These are phyloP conservation scores for Castanea mollissima DNA, from an alignment of 306 rosid genomes.

Conservation along the genomic window DNA sequence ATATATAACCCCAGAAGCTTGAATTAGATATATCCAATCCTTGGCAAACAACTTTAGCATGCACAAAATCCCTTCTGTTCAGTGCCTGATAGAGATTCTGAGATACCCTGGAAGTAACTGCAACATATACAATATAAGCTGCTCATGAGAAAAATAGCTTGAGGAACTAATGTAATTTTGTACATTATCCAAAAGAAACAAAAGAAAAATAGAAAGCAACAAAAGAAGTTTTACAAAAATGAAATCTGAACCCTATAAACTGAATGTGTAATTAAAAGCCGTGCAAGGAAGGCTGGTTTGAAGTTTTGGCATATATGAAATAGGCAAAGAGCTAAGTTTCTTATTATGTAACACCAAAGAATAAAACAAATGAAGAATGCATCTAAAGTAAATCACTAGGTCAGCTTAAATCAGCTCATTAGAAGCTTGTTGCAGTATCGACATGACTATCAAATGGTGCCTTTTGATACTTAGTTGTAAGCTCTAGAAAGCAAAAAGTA, in stretches of 20 bases:
- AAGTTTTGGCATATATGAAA: not conserved
- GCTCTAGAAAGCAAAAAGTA: too few relatives aligned
- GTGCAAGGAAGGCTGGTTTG: not conserved
- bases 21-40: constrained; percentile 10
- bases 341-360: not conserved
- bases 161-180: not conserved
- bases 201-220: not conserved
- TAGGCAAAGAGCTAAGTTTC: not conserved
- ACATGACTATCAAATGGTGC: too few relatives aligned
- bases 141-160: not conserved
- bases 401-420: not conserved
- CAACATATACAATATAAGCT: constrained; percentile 10
- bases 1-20: not conserved
- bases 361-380: not conserved
- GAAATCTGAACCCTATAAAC: not conserved
- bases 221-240: not conserved
- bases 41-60: constrained; percentile 38
- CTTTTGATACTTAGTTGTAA: too few relatives aligned
- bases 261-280: not conserved
- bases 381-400: not conserved
- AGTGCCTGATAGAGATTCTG: constrained; percentile 66
- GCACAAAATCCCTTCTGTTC: constrained; percentile 77
- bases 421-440: not conserved
- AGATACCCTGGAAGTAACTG: constrained; percentile 79
- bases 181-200: not conserved